Evolutionary conservation across 1,284 basidiomycete species (phyloP).

Genomic region (Sanghuangporus sanghuang): DNA sequence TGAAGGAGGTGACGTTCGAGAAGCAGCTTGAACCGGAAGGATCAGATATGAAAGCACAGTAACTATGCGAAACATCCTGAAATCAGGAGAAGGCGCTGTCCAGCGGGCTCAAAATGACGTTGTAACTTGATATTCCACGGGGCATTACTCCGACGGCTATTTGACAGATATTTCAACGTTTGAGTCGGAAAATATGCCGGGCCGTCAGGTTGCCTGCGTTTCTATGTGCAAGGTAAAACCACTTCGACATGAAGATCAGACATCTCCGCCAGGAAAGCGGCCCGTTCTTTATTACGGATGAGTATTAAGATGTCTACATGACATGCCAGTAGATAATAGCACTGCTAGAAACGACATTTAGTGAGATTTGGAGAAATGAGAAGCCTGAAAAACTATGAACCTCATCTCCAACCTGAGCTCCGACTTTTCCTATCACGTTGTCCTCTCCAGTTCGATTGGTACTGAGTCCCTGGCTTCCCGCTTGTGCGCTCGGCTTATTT

Average conservation of each 20-base stretch:
- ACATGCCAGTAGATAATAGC: background rate
- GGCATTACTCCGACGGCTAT: no score
- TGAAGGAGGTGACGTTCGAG: conserved; percentile 26
- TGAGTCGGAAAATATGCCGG: background rate
- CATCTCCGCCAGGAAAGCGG: background rate
- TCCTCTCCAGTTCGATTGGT: background rate
- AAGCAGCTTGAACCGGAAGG: background rate
- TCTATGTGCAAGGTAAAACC: background rate
- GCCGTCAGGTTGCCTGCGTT: background rate
- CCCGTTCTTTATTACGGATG: background rate
- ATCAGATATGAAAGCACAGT: background rate
- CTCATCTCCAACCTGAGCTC: background rate
- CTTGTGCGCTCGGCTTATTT: conserved; percentile 69
- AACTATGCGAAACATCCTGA: conserved; percentile 2
- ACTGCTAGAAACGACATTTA: background rate
- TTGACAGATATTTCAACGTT: no score
- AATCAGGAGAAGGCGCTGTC: background rate
- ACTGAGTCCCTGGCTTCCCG: conserved; percentile 27
- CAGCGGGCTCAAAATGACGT: background rate
- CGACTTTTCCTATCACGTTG: background rate
- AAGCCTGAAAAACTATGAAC: background rate
- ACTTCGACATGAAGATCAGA: background rate
- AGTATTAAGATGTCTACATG: background rate
- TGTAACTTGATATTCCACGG: no score
- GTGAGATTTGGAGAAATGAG: background rate